Evolutionary conservation across 768 basidiomycete genomes (phyloP).

Genomic region (Trametes maxima): DNA sequence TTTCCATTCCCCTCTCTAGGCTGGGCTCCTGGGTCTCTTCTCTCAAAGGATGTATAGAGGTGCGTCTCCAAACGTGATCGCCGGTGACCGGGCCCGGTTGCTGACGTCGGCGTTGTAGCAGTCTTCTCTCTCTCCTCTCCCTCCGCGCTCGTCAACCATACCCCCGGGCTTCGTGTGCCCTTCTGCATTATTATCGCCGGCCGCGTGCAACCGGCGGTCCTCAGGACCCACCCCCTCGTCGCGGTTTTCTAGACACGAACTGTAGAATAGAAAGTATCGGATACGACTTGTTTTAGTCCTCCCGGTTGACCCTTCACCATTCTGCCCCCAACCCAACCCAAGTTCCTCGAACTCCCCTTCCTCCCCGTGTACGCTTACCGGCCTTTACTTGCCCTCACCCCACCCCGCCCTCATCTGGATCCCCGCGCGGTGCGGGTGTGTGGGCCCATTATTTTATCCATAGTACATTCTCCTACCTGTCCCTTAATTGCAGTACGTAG

Average conservation of each 20-base stretch:
- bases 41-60: conserved; percentile 16
- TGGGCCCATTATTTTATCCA: not conserved
- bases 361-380: not conserved
- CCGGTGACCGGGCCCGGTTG: not conserved
- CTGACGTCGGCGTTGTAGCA: not conserved
- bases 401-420: not conserved
- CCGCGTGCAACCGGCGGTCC: conserved; percentile 1
- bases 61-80: not conserved
- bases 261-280: conserved; percentile 23
- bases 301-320: too few species aligned
- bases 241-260: conserved; percentile 16
- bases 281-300: not conserved
- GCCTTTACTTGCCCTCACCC: not conserved
- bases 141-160: conserved; percentile 13
- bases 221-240: not conserved
- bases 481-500: conserved; percentile 10
- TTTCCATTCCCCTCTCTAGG: not conserved
- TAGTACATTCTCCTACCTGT: conserved; percentile 1
- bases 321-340: not conserved
- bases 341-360: not conserved
- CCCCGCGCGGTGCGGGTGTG: not conserved
- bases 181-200: conserved; percentile 17
- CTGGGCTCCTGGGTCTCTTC: conserved; percentile 15
- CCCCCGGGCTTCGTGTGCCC: conserved; percentile 16
- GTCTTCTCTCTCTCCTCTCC: conserved; percentile 7